Evolutionary conservation across 768 basidiomycete genomes (phyloP).

Genomic region (Punctularia strigosozonata): DNA sequence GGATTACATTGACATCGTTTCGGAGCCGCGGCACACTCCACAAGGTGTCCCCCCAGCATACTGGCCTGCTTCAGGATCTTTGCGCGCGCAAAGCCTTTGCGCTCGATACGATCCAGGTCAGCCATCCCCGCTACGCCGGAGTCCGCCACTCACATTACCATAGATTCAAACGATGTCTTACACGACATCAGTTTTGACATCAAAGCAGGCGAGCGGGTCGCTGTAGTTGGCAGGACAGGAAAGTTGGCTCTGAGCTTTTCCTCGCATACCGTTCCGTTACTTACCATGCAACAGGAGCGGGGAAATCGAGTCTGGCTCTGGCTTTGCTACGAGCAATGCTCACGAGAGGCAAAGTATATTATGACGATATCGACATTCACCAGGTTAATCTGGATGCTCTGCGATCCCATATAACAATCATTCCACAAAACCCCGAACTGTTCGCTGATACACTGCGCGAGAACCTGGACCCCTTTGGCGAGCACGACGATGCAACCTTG

Average conservation of each 20-base stretch:
- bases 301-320: slow-evolving; percentile 21
- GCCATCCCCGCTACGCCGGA: too few species aligned
- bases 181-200: background rate
- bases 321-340: slow-evolving; percentile 44
- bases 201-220: background rate
- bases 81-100: slow-evolving; percentile 40
- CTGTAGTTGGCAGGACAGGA: slow-evolving; percentile 50
- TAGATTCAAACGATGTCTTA: background rate
- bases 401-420: slow-evolving; percentile 56
- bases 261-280: background rate
- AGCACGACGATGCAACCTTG: slow-evolving; percentile 29
- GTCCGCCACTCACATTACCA: background rate
- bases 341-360: slow-evolving; percentile 45
- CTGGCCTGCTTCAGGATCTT: slow-evolving; percentile 51
- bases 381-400: slow-evolving; percentile 60
- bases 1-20: slow-evolving; percentile 45
- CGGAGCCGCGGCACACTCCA: slow-evolving; percentile 32
- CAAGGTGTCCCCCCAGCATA: slow-evolving; percentile 44
- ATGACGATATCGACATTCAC: slow-evolving; percentile 56
- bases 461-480: slow-evolving; percentile 59
- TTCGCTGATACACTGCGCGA: slow-evolving; percentile 64
- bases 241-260: slow-evolving; percentile 19
- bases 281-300: slow-evolving; percentile 2
- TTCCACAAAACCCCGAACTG: slow-evolving; percentile 64
- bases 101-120: slow-evolving; percentile 38